A percentile compares a stretch with the other conserved stretches of the same genome.
Evolutionary conservation across 352 stramenopile species (phyloP).

Genomic region (Pythium brassicae): DNA sequence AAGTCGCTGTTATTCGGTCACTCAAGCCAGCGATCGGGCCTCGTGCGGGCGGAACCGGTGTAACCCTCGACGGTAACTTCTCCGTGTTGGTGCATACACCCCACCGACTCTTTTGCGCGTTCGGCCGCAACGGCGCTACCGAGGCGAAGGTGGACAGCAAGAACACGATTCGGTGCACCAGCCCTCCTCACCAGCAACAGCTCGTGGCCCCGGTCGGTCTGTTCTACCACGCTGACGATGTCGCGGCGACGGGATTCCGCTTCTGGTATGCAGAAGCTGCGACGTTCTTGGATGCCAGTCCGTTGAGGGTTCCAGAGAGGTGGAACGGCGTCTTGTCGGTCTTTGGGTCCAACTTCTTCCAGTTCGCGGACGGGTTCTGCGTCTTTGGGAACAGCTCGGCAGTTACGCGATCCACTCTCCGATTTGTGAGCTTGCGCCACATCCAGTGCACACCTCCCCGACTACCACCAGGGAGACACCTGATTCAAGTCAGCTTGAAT

Average conservation of each 20-base stretch:
- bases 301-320: conserved; percentile 20
- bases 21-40: conserved; percentile 21
- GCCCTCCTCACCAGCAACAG: conserved; percentile 11
- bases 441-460: conserved; percentile 25
- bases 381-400: conserved; percentile 11
- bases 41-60: conserved; percentile 22
- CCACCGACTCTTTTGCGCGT: conserved; percentile 25
- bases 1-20: conserved; percentile 8
- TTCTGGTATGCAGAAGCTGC: conserved; percentile 27
- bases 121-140: conserved; percentile 16
- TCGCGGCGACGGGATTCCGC: conserved; percentile 16
- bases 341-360: conserved; percentile 27
- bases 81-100: conserved; percentile 1
- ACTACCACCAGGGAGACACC: conserved; percentile 16
- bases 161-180: conserved; percentile 18
- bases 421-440: conserved; percentile 13
- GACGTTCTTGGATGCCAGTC: conserved; percentile 14
- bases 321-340: conserved; percentile 23
- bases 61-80: conserved; percentile 30
- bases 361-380: conserved; percentile 21
- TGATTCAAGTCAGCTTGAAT: conserved; percentile 31
- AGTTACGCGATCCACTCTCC: conserved; percentile 5
- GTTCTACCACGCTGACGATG: conserved; percentile 21
- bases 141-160: conserved; percentile 8
- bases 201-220: conserved; percentile 18